These are phyloP conservation scores for Mitosporidium daphniae DNA, from an alignment of 371 early-diverging fungal species.

Conservation along the genomic window DNA sequence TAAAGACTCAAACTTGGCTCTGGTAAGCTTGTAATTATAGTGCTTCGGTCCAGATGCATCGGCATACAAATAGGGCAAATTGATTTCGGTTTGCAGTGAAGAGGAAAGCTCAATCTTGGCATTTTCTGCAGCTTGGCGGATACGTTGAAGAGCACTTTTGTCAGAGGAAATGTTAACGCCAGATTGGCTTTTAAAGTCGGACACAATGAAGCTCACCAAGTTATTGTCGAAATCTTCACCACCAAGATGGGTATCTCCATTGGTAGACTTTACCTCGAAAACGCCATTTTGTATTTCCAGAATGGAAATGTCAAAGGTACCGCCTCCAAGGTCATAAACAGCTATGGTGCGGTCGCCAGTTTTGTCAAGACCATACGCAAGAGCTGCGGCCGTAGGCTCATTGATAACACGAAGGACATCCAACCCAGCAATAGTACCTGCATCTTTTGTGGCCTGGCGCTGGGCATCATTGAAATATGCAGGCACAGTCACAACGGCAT, in stretches of 20 bases:
- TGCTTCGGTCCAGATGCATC: slow-evolving; percentile 72
- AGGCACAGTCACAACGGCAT: slow-evolving; percentile 80
- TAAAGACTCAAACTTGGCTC: slow-evolving; percentile 53
- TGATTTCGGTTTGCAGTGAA: slow-evolving; percentile 58
- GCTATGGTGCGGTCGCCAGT: slow-evolving; percentile 63
- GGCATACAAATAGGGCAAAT: slow-evolving; percentile 67
- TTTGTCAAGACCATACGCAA: slow-evolving; percentile 89
- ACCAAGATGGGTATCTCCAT: slow-evolving; percentile 59
- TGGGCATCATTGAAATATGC: slow-evolving; percentile 79
- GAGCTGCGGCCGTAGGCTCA: slow-evolving; percentile 94
- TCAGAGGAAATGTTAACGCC: slow-evolving; percentile 33
- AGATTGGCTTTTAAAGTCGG: slow-evolving; percentile 46
- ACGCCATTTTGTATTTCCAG: slow-evolving; percentile 84
- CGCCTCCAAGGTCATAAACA: slow-evolving; percentile 98
- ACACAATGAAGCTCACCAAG: slow-evolving; percentile 34
- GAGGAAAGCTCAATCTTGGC: slow-evolving; percentile 88
- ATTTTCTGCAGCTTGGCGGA: slow-evolving; percentile 82
- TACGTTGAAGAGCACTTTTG: slow-evolving; percentile 62
- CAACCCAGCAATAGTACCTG: slow-evolving; percentile 74
- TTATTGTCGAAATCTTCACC: slow-evolving; percentile 92
- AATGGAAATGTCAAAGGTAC: slow-evolving; percentile 96
- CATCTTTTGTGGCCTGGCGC: slow-evolving; percentile 93
- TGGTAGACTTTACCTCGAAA: slow-evolving; percentile 45
- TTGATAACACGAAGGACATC: slow-evolving; percentile 87
- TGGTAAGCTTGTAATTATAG: slow-evolving; percentile 54